Evolutionary conservation across 31 red algal genomes (phyloP).

Genomic region (Porphyra umbilicalis): DNA sequence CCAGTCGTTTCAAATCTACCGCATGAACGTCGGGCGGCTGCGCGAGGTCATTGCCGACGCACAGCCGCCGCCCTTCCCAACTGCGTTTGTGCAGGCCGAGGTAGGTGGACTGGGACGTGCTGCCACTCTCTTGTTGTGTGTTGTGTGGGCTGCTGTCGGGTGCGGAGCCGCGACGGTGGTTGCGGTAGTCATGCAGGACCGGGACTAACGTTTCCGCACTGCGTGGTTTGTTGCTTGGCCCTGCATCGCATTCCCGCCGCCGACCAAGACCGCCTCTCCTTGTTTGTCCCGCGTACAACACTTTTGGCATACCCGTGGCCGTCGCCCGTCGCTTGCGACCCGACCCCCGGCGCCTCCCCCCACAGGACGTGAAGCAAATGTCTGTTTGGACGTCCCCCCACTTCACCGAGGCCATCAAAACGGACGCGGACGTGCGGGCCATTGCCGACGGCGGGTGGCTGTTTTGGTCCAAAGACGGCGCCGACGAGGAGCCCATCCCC

Average conservation of each 20-base stretch:
- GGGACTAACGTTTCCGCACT: too few species aligned
- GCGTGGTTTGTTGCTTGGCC: too few species aligned
- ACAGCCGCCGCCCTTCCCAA: constrained; percentile 93
- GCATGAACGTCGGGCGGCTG: constrained; percentile 56
- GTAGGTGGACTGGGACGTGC: constrained; percentile 1
- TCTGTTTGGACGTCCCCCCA: constrained; percentile 83
- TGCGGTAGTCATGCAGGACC: too few species aligned
- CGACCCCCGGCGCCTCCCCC: too few species aligned
- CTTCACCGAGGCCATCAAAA: constrained; percentile 80
- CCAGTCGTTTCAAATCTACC: constrained; percentile 76
- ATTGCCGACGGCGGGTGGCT: constrained; percentile 91
- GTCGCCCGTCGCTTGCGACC: too few species aligned
- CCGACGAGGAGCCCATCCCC: constrained; percentile 79
- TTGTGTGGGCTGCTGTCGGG: too few species aligned
- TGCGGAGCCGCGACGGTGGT: too few species aligned
- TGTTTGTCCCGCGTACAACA: too few species aligned
- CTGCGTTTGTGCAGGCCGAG: constrained; percentile 41
- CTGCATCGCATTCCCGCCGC: neutral
- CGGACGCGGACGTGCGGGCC: constrained; percentile 75
- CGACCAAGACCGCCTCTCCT: neutral
- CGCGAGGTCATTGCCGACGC: constrained; percentile 63
- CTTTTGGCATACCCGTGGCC: too few species aligned
- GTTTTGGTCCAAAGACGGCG: constrained; percentile 87
- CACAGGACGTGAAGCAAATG: constrained; percentile 84
- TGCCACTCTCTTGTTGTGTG: too few species aligned